These are phyloP conservation scores for Echinosophora koreensis DNA, from an alignment of 306 rosid genomes.

Conservation along the genomic window DNA sequence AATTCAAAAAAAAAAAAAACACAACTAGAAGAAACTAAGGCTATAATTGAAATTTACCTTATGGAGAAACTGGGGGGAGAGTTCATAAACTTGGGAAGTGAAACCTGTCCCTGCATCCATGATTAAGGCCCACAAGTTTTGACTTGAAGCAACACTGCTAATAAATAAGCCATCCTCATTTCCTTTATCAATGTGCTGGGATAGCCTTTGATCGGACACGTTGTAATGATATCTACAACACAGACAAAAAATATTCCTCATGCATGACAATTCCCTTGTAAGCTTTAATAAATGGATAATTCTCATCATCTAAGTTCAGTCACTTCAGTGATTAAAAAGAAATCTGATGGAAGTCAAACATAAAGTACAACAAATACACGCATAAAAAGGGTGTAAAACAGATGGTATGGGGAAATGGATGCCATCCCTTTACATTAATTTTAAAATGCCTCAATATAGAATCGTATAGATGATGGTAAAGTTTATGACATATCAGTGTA, in stretches of 20 bases:
- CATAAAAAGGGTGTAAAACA: background rate
- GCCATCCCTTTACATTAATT: constrained; percentile 4
- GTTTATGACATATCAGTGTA: constrained; percentile 1
- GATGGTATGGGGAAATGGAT: constrained; percentile 19
- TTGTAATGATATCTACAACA: constrained; percentile 86
- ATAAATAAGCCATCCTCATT: constrained; percentile 83
- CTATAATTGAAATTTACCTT: constrained; percentile 63
- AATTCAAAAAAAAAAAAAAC: constrained; percentile 3
- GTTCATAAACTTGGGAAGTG: constrained; percentile 79
- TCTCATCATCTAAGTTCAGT: constrained; percentile 4
- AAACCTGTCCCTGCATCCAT: constrained; percentile 99
- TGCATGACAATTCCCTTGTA: constrained; percentile 16
- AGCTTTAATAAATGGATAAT: constrained; percentile 3
- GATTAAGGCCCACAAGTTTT: constrained; percentile 87
- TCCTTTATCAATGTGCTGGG: constrained; percentile 89
- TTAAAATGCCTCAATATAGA: constrained; percentile 9
- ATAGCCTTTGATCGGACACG: constrained; percentile 81
- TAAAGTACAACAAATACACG: constrained; percentile 20
- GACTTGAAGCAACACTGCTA: constrained; percentile 75
- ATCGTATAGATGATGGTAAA: background rate
- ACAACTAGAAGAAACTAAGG: constrained; percentile 14
- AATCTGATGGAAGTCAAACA: constrained; percentile 13
- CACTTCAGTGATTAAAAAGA: background rate
- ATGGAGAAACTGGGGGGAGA: constrained; percentile 73
- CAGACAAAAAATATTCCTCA: constrained; percentile 39